These are phyloP conservation scores for Adansonia gregorii DNA, from an alignment of 441 rosid species.

Conservation along the genomic window DNA sequence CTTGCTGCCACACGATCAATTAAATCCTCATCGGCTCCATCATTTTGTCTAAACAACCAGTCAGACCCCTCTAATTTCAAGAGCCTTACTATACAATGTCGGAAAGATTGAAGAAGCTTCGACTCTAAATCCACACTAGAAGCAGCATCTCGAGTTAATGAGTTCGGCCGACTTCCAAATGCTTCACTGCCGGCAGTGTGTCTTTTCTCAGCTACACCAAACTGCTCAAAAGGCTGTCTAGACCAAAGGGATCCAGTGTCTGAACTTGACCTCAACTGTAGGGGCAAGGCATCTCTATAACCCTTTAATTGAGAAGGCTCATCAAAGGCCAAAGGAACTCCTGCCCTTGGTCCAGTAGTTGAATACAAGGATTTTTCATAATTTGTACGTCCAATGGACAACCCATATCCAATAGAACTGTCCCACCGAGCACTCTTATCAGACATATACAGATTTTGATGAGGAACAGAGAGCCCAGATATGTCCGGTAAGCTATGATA, in stretches of 20 bases:
- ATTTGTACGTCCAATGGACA: conserved; percentile 52
- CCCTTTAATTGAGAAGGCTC: conserved; percentile 54
- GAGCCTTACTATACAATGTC: conserved; percentile 78
- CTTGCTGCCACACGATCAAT: conserved; percentile 90
- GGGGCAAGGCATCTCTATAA: conserved; percentile 51
- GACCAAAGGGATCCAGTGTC: conserved; percentile 88
- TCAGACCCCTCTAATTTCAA: conserved; percentile 92
- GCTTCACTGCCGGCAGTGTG: conserved; percentile 53
- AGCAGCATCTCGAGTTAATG: conserved; percentile 44
- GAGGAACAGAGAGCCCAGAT: conserved; percentile 66
- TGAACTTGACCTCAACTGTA: conserved; percentile 43
- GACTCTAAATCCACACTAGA: conserved; percentile 68
- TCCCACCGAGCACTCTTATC: conserved; percentile 60
- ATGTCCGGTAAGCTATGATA: conserved; percentile 89
- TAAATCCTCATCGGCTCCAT: conserved; percentile 88
- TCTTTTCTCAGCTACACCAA: conserved; percentile 76
- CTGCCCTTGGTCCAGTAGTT: conserved; percentile 50
- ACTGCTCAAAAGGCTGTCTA: conserved; percentile 95
- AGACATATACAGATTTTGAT: conserved; percentile 49
- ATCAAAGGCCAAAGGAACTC: conserved; percentile 53
- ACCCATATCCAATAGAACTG: conserved; percentile 52
- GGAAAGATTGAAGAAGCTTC: conserved; percentile 77
- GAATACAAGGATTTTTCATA: conserved; percentile 54
- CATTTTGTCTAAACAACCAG: conserved; percentile 86
- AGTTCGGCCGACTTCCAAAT: conserved; percentile 52